A percentile compares a stretch with the other conserved stretches of the same genome.
These are phyloP conservation scores for Herpetomonas muscarum DNA, from an alignment of 208 protist genomes.

Conservation along the genomic window DNA sequence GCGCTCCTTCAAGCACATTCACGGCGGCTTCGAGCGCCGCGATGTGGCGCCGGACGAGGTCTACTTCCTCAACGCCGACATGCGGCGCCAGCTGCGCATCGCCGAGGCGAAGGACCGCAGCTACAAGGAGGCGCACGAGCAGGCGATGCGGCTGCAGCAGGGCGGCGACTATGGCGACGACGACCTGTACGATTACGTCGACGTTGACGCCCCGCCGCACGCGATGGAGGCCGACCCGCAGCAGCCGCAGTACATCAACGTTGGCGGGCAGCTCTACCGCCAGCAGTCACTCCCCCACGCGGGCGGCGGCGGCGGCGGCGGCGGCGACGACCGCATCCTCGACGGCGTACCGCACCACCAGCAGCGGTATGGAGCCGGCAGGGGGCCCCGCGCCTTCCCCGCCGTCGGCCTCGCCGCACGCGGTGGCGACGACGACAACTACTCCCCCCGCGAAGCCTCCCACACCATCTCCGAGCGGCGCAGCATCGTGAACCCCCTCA, in stretches of 20 bases:
- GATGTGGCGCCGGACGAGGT: slow-evolving; percentile 88
- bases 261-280: slow-evolving; percentile 72
- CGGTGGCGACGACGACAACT: slow-evolving; percentile 5
- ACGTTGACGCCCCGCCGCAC: slow-evolving; percentile 9
- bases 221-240: background rate
- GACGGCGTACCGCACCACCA: slow-evolving; percentile 4
- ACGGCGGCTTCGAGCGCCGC: slow-evolving; percentile 83
- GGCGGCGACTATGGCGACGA: slow-evolving; percentile 9
- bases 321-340: background rate
- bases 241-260: slow-evolving; percentile 70
- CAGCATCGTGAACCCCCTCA: slow-evolving; percentile 33
- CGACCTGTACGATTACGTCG: slow-evolving; percentile 5
- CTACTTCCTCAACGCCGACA: slow-evolving; percentile 85
- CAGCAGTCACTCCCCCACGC: slow-evolving; percentile 27
- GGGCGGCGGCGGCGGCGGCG: background rate
- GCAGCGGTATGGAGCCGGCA: background rate
- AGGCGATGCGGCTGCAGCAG: slow-evolving; percentile 1
- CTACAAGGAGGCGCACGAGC: slow-evolving; percentile 32
- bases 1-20: slow-evolving; percentile 91
- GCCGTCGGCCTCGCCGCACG: slow-evolving; percentile 1
- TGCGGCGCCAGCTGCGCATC: slow-evolving; percentile 77
- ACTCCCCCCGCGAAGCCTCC: background rate
- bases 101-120: slow-evolving; percentile 72
- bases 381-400: slow-evolving; percentile 1
- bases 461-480: slow-evolving; percentile 8